These are phyloP conservation scores for Chlorophyllum brunneum DNA, from an alignment of 768 basidiomycete genomes.

Conservation along the genomic window DNA sequence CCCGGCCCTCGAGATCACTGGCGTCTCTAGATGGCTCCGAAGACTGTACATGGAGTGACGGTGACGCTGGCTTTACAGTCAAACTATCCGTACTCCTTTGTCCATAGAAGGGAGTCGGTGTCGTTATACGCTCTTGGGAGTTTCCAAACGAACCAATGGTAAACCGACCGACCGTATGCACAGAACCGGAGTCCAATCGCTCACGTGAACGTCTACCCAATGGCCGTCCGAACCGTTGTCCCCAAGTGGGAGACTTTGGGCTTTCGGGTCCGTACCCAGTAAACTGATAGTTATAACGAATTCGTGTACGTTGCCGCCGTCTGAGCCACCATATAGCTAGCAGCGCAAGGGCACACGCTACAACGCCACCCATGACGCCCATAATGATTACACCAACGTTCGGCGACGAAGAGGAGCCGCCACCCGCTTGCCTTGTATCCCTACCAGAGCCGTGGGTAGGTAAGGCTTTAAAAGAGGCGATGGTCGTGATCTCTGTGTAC, in stretches of 20 bases:
- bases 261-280: too few species aligned
- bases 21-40: background rate
- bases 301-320: background rate
- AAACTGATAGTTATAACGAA: background rate
- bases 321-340: slow-evolving; percentile 1
- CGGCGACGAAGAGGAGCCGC: background rate
- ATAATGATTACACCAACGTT: slow-evolving; percentile 1
- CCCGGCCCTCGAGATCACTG: background rate
- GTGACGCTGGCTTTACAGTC: background rate
- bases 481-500: background rate
- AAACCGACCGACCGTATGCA: background rate
- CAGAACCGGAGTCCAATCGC: background rate
- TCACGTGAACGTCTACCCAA: background rate
- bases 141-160: background rate
- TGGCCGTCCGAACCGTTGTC: background rate
- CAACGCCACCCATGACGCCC: background rate
- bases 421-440: background rate
- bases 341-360: background rate
- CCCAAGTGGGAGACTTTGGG: background rate
- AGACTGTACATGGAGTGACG: background rate
- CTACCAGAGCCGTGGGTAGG: background rate
- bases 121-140: background rate
- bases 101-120: background rate
- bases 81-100: background rate
- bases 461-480: background rate